Evolutionary conservation across 2,329 filamentous ascomycete genomes (phyloP).

Genomic region (Colletotrichum tropicicola): DNA sequence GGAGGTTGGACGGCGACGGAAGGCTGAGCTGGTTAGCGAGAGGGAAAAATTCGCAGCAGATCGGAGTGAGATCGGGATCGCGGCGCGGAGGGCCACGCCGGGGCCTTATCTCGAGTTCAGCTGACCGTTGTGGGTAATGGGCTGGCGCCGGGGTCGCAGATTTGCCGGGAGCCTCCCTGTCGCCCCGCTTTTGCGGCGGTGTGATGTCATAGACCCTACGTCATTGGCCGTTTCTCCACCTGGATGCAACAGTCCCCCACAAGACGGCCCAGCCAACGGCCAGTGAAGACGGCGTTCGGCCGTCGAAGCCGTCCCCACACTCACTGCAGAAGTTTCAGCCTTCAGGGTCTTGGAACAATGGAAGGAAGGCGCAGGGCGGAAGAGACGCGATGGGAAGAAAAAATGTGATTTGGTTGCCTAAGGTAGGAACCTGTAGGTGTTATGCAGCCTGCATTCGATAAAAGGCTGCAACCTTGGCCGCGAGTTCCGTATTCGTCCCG

Average conservation of each 20-base stretch:
- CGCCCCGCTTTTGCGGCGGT: conserved; percentile 11
- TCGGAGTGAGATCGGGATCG: conserved; percentile 25
- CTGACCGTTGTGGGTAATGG: background rate
- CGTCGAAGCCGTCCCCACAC: background rate
- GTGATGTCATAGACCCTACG: conserved; percentile 27
- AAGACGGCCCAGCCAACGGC: background rate
- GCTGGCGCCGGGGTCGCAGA: conserved; percentile 2
- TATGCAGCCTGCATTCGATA: background rate
- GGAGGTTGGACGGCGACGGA: conserved; percentile 2
- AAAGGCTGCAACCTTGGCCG: conserved; percentile 6
- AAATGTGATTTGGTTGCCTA: background rate
- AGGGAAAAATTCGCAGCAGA: conserved; percentile 1
- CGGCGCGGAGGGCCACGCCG: conserved; percentile 15
- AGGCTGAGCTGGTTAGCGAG: background rate
- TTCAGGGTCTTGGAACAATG: conserved; percentile 4
- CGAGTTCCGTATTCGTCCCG: background rate
- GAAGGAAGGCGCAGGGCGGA: background rate
- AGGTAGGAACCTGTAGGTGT: too few relatives aligned
- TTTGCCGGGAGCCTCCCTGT: conserved; percentile 13
- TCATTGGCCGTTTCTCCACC: conserved; percentile 20
- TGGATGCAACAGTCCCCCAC: conserved; percentile 1
- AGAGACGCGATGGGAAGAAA: background rate
- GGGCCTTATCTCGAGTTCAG: conserved; percentile 18
- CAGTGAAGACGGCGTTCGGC: background rate
- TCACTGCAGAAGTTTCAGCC: conserved; percentile 29